A percentile compares a stretch with the other conserved stretches of the same genome.
These are phyloP conservation scores for Blastosporella zonata DNA, from an alignment of 1,284 basidiomycete genomes.

Conservation along the genomic window DNA sequence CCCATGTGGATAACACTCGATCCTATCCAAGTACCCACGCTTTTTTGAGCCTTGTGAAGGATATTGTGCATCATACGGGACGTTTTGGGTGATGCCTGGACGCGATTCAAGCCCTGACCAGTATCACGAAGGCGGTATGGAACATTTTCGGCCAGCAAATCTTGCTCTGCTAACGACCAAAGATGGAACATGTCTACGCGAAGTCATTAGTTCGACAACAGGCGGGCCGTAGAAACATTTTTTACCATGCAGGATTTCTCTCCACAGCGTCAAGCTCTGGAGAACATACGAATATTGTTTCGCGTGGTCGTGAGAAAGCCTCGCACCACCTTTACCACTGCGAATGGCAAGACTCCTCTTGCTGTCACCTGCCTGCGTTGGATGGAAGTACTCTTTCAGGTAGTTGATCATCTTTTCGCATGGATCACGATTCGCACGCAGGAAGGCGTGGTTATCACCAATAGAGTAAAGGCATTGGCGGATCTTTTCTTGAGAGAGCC, in stretches of 20 bases:
- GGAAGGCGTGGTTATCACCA: conserved; percentile 81
- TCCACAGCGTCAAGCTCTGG: conserved; percentile 80
- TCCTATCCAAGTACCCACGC: conserved; percentile 78
- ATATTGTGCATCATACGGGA: conserved; percentile 82
- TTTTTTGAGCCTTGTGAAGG: conserved; percentile 72
- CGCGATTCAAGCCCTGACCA: conserved; percentile 79
- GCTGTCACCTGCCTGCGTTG: conserved; percentile 58
- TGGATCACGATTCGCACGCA: conserved; percentile 77
- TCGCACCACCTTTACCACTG: conserved; percentile 71
- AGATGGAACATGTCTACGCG: conserved; percentile 76
- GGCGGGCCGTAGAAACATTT: conserved; percentile 15
- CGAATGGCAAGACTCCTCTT: conserved; percentile 71
- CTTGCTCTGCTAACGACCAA: conserved; percentile 77
- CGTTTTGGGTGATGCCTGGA: conserved; percentile 79
- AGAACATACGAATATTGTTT: conserved; percentile 81
- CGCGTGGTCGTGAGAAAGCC: conserved; percentile 76
- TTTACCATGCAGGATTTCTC: conserved; percentile 75
- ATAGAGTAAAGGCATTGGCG: conserved; percentile 80
- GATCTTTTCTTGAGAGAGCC: conserved; percentile 58
- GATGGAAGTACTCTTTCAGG: conserved; percentile 72
- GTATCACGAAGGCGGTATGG: conserved; percentile 78
- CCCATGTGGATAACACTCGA: conserved; percentile 51
- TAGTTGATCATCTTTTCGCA: conserved; percentile 78
- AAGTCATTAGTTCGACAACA: neutral
- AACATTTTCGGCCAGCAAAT: conserved; percentile 69